Percentiles rank a stretch among this genome's conserved stretches.
phyloP scores from a whole-genome alignment of 257 asterid species.

The Petunia secreta region DNA sequence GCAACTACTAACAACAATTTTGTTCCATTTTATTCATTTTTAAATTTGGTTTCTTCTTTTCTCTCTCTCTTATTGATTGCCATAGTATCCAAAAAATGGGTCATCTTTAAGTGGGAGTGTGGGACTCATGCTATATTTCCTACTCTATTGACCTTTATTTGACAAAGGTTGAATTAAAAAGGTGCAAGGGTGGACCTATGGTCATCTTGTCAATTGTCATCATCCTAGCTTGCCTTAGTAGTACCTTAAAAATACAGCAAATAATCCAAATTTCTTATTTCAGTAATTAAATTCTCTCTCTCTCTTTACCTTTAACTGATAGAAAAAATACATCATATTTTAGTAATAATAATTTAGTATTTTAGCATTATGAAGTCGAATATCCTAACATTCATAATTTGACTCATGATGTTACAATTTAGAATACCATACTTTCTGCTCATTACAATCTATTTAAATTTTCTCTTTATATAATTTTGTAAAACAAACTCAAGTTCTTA shows the following conservation, averaged over 20 bases:
- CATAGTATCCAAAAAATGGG: background rate
- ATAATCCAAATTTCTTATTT: background rate
- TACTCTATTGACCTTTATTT: slow-evolving; percentile 19
- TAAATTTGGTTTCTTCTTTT: background rate
- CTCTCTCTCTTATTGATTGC: no score
- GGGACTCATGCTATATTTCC: slow-evolving; percentile 7
- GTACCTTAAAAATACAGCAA: background rate
- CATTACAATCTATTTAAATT: background rate
- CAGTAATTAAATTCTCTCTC: no score
- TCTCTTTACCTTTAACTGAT: no score
- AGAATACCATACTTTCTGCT: background rate
- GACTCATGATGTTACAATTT: no score
- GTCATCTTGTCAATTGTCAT: background rate
- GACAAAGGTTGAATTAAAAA: slow-evolving; percentile 13
- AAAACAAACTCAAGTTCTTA: background rate
- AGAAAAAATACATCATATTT: no score
- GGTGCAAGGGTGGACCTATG: background rate
- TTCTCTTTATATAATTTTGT: background rate
- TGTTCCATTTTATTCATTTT: background rate
- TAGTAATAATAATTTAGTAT: no score
- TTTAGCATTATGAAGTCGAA: background rate
- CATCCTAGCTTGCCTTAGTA: background rate
- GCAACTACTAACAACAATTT: background rate
- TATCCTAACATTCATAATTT: no score
- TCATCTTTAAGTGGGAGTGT: background rate